A percentile compares a stretch with the other conserved stretches of the same genome.
Conservation (phyloP, 225 moss, liverwort and hornwort species). For the Pseudisothecium myosuroides region DNA sequence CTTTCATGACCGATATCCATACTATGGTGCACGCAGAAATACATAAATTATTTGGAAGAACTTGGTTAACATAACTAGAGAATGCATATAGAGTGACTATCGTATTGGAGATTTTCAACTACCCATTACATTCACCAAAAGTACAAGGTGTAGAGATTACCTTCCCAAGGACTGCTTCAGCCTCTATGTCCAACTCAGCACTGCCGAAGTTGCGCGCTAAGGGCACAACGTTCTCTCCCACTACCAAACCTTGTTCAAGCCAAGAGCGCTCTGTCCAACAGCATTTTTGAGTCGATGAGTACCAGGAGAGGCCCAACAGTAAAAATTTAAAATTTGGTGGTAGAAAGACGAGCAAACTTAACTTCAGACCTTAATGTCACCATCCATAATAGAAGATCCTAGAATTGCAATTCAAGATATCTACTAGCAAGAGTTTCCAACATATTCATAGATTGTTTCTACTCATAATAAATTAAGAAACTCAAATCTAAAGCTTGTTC, state of each 20-base stretch:
- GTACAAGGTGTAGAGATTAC: constrained; percentile 14
- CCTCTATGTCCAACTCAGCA: constrained; percentile 82
- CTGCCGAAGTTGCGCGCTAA: constrained; percentile 94
- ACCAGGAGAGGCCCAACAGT: background rate
- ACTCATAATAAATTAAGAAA: background rate
- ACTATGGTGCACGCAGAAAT: background rate
- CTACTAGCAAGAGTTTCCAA: background rate
- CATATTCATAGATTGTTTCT: background rate
- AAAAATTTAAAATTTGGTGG: background rate
- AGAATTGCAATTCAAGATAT: background rate
- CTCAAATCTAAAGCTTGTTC: background rate
- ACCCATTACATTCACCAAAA: background rate
- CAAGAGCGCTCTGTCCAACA: constrained; percentile 70
- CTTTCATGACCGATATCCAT: background rate
- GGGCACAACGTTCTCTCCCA: constrained; percentile 96
- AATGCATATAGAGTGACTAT: background rate
- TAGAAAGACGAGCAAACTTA: background rate
- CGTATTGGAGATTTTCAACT: background rate
- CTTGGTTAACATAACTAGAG: background rate
- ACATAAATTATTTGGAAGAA: background rate
- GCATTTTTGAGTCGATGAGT: background rate
- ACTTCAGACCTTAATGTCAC: background rate
- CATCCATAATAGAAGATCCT: background rate
- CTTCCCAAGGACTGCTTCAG: constrained; percentile 66
- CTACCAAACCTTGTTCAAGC: constrained; percentile 84